Evolutionary conservation across 1,139 yeast genomes (phyloP).

Genomic region (Candida albicans): DNA sequence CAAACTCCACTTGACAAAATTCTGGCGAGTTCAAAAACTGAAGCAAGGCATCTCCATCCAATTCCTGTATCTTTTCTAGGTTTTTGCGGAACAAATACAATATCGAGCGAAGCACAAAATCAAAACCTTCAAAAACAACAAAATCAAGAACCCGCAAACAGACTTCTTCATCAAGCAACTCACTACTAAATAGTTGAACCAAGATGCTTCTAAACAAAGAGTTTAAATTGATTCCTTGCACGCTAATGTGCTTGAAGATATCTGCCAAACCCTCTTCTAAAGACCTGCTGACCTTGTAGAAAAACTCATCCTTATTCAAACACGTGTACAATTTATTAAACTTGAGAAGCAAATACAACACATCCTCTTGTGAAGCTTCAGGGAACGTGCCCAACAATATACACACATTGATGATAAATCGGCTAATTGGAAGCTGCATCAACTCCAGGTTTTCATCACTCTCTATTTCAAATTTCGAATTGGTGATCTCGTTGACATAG

Average conservation of each 20-base stretch:
- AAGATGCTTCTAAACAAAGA: conserved; percentile 22
- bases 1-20: conserved; percentile 17
- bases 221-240: conserved; percentile 38
- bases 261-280: conserved; percentile 34
- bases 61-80: conserved; percentile 18
- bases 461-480: conserved; percentile 2
- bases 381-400: conserved; percentile 23
- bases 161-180: conserved; percentile 8
- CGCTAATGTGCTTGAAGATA: conserved; percentile 33
- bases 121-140: conserved; percentile 43
- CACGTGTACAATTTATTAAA: conserved; percentile 30
- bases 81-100: conserved; percentile 24
- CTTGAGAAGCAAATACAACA: conserved; percentile 35
- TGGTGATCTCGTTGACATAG: conserved; percentile 26
- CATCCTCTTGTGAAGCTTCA: conserved; percentile 29
- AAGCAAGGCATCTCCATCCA: conserved; percentile 33
- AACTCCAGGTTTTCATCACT: neutral
- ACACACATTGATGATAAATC: conserved; percentile 25
- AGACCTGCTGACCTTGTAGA: conserved; percentile 37
- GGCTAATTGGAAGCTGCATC: conserved; percentile 7
- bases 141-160: conserved; percentile 32
- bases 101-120: conserved; percentile 32
- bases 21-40: conserved; percentile 24
- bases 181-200: conserved; percentile 4
- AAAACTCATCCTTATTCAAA: conserved; percentile 37